Evolutionary conservation across 2,329 filamentous ascomycete species (phyloP).

Genomic region (Fusarium irregulare): DNA sequence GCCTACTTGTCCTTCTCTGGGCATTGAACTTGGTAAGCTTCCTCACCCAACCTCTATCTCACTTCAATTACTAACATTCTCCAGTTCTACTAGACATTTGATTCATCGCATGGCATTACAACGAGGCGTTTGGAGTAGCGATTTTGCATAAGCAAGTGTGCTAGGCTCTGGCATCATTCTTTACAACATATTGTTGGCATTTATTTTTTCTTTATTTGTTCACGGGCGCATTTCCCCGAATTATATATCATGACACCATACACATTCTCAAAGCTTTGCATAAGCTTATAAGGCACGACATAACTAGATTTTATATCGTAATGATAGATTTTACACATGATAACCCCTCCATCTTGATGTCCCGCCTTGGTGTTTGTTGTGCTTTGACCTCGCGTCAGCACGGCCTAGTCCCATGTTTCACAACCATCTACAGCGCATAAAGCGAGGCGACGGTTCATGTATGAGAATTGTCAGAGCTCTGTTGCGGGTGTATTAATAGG

Average conservation of each 20-base stretch:
- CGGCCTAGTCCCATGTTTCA: background rate
- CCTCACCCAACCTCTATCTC: rapidly evolving
- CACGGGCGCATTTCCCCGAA: slow-evolving; percentile 1
- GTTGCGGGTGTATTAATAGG: slow-evolving; percentile 1
- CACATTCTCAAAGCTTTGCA: slow-evolving; percentile 20
- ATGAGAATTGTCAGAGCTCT: background rate
- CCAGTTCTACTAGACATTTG: slow-evolving; percentile 32
- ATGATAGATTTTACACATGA: slow-evolving; percentile 25
- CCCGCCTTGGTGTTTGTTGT: rapidly evolving
- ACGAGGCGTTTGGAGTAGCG: slow-evolving; percentile 34
- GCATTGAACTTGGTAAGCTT: slow-evolving; percentile 31
- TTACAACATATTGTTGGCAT: slow-evolving; percentile 2
- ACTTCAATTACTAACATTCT: background rate
- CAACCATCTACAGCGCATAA: background rate
- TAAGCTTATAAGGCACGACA: slow-evolving; percentile 28
- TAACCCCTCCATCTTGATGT: background rate
- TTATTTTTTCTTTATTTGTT: slow-evolving; percentile 1
- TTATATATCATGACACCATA: slow-evolving; percentile 22
- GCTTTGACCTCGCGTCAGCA: background rate
- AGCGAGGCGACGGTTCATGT: background rate
- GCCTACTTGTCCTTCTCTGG: slow-evolving; percentile 35
- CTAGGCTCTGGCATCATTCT: slow-evolving; percentile 4
- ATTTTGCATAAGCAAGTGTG: slow-evolving; percentile 10
- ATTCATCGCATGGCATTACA: slow-evolving; percentile 3
- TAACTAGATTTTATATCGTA: slow-evolving; percentile 31